phyloP scores from a whole-genome alignment of 2,329 filamentous ascomycete species.

The Neoscytalidium dimidiatum region DNA sequence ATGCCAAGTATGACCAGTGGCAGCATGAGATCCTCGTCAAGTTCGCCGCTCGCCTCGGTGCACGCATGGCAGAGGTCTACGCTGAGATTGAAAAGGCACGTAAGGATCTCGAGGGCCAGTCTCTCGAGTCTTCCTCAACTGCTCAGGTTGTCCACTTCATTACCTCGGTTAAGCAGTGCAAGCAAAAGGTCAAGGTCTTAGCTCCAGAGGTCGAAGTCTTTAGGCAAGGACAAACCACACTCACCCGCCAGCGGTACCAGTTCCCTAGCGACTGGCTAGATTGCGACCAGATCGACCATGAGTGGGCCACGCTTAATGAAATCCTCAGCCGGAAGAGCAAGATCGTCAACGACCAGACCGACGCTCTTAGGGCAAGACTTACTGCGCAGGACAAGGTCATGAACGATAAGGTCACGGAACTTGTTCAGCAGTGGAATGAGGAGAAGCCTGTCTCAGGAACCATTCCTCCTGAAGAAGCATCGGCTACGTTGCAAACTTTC shows the following conservation, averaged over 20 bases:
- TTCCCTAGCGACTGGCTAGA: slow-evolving; percentile 93
- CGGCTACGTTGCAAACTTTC: slow-evolving; percentile 77
- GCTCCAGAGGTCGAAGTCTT: slow-evolving; percentile 95
- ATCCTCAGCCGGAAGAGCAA: slow-evolving; percentile 89
- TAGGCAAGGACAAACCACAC: slow-evolving; percentile 89
- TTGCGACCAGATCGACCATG: slow-evolving; percentile 93
- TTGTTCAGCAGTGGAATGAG: slow-evolving; percentile 86
- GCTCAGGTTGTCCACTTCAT: slow-evolving; percentile 98
- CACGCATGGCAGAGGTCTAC: slow-evolving; percentile 88
- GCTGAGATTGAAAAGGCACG: slow-evolving; percentile 89
- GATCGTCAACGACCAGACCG: slow-evolving; percentile 94
- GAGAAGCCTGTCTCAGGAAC: slow-evolving; percentile 96
- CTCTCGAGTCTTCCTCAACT: slow-evolving; percentile 90
- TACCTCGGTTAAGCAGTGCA: slow-evolving; percentile 94
- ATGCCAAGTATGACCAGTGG: slow-evolving; percentile 99
- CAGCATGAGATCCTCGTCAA: slow-evolving; percentile 95
- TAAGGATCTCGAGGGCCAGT: slow-evolving; percentile 86
- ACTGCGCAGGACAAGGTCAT: slow-evolving; percentile 90
- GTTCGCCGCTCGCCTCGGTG: slow-evolving; percentile 85
- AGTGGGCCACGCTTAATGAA: slow-evolving; percentile 93
- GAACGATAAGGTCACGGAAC: slow-evolving; percentile 81
- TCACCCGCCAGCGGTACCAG: slow-evolving; percentile 89
- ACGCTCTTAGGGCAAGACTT: slow-evolving; percentile 93
- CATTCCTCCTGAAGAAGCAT: slow-evolving; percentile 86
- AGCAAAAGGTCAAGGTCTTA: slow-evolving; percentile 91